Evolutionary conservation across 164 flowering plant species (phyloP), one percentile per base, ranked within the genome.

Genomic region (Hamamelis virginiana): DNA sequence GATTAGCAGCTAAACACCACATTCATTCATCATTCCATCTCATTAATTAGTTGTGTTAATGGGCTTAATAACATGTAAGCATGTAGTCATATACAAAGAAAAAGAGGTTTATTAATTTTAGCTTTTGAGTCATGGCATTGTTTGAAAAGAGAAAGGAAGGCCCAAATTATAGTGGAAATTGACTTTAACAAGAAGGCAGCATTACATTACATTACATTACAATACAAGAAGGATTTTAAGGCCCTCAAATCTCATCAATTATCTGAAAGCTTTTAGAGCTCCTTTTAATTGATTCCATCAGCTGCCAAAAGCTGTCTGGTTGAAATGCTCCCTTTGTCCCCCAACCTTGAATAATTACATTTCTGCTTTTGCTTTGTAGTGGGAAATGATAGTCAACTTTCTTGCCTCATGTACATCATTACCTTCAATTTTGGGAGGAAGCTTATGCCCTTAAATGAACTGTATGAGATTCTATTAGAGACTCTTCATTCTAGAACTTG

Each of bases 311-410:
- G 65, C 65, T 70, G 80, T 70, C 74, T 58, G 74, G 73, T 78
- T 78, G 81, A 78, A 74, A 44, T 74, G 67, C 38, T 62, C 50
- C 59, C 53, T 18, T 77, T 71, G 72, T 74, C 62, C 70, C 75
- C 81, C 70, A 13, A 59, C 64, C 43, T 60, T 48, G 53, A 67
- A 77, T 74, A 74, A 74, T 78, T 72, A 74, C 81, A 52, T 44
- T 8, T 14, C 23, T 14, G 25, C 69, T 78, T 74, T 74, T 51
- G 72, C 69, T 71, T 71, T 74, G 26, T 78, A 53, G 77, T 78
- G 77, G 80, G 70, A 63, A 74, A 63, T 74, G 72, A 74, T 64
- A 69, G 55, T 67, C 69, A 55, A 69, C 73, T 77, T 77, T 73
- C 76, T 74, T 70, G 66, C 66, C 62, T 25, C 63, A 59, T 16